Conservation (phyloP, 768 basidiomycete species). For the Daedalea quercina region DNA sequence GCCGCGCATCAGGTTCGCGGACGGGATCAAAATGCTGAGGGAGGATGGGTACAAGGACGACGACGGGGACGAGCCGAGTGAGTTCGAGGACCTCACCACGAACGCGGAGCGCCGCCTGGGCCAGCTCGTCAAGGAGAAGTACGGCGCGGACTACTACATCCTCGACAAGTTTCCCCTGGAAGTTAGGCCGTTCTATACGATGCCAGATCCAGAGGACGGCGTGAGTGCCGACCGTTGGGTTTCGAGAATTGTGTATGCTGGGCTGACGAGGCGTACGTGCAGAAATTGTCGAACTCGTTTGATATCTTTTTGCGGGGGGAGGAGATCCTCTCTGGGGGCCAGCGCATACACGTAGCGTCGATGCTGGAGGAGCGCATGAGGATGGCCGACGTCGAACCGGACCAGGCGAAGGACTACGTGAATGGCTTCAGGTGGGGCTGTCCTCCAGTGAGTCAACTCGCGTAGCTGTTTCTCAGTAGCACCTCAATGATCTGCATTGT, state of each 20-base stretch:
- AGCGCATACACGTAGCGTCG: conserved; percentile 87
- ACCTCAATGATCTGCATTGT: conserved; percentile 24
- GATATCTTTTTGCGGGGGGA: conserved; percentile 99
- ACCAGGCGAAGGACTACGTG: conserved; percentile 85
- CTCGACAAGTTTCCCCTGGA: conserved; percentile 94
- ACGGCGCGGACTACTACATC: conserved; percentile 96
- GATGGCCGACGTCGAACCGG: conserved; percentile 80
- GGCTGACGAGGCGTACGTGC: neutral
- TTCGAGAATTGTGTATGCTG: conserved; percentile 5
- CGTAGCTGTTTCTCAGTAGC: conserved; percentile 30
- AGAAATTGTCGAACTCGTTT: conserved; percentile 94
- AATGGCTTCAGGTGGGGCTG: conserved; percentile 95
- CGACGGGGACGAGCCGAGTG: conserved; percentile 26
- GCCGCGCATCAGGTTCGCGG: conserved; percentile 39
- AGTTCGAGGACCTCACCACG: conserved; percentile 67
- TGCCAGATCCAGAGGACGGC: conserved; percentile 90
- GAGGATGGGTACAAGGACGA: conserved; percentile 36
- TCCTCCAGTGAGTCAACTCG: conserved; percentile 53
- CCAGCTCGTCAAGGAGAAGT: conserved; percentile 86
- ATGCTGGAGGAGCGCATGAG: conserved; percentile 83
- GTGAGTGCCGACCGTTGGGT: conserved; percentile 36
- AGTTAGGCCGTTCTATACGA: conserved; percentile 97
- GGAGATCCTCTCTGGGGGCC: conserved; percentile 96
- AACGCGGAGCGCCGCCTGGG: conserved; percentile 92
- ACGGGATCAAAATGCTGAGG: conserved; percentile 46